phyloP scores from a whole-genome alignment of 2,329 filamentous ascomycete genomes.

The Plenodomus lindquistii region DNA sequence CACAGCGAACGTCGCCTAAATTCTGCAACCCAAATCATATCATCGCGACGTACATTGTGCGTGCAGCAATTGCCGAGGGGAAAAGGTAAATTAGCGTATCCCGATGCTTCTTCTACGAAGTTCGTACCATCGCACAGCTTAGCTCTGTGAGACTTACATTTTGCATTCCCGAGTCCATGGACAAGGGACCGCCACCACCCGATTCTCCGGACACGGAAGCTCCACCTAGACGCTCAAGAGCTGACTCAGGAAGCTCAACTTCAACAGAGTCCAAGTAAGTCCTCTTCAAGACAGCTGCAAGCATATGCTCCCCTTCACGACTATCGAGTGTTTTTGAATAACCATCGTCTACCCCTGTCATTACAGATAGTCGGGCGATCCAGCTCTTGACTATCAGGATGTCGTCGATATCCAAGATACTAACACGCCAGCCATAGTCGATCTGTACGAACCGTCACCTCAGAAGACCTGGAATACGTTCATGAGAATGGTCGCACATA shows the following conservation, averaged over 20 bases:
- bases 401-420: background rate
- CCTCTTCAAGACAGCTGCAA: background rate
- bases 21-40: slow-evolving; percentile 19
- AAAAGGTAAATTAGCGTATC: slow-evolving; percentile 2
- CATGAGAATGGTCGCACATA: slow-evolving; percentile 64
- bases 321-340: background rate
- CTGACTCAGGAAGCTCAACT: slow-evolving; percentile 38
- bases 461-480: slow-evolving; percentile 59
- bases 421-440: slow-evolving; percentile 18
- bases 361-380: background rate
- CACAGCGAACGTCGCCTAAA: slow-evolving; percentile 25
- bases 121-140: background rate
- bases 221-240: slow-evolving; percentile 38
- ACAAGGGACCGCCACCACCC: slow-evolving; percentile 43
- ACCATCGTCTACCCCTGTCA: background rate
- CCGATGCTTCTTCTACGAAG: background rate
- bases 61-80: slow-evolving; percentile 7
- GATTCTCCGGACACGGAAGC: slow-evolving; percentile 39
- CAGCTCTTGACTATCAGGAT: background rate
- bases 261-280: slow-evolving; percentile 42
- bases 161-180: slow-evolving; percentile 41
- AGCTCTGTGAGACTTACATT: slow-evolving; percentile 14
- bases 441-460: slow-evolving; percentile 44
- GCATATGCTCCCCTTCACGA: slow-evolving; percentile 4
- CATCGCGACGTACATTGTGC: slow-evolving; percentile 11